These are phyloP conservation scores for Tulasnella sp. DNA, from an alignment of 768 basidiomycete species.

Conservation along the genomic window DNA sequence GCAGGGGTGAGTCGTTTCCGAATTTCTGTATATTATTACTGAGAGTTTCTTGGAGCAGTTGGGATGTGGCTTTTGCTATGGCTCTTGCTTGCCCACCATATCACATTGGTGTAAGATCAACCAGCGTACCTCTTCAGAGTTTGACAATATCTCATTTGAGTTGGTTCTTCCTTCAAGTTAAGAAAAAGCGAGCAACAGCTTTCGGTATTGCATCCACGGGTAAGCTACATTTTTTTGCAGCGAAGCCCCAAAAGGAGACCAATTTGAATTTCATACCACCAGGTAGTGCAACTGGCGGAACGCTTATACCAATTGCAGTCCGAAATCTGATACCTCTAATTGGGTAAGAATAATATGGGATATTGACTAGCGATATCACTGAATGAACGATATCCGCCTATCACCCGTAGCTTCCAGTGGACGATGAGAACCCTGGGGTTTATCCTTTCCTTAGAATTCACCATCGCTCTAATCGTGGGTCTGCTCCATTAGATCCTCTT, in stretches of 20 bases:
- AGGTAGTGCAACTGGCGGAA: conserved; percentile 12
- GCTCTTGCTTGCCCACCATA: conserved; percentile 44
- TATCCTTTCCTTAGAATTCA: conserved; percentile 40
- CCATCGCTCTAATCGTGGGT: conserved; percentile 41
- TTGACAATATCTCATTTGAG: no score
- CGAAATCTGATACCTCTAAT: conserved; percentile 18
- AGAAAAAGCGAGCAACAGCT: conserved; percentile 40
- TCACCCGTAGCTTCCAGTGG: conserved; percentile 50
- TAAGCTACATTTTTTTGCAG: no score
- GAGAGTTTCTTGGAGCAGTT: conserved; percentile 21
- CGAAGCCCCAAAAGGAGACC: no score
- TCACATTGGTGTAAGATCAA: conserved; percentile 80
- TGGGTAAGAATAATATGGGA: conserved; percentile 5
- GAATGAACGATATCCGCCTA: not conserved
- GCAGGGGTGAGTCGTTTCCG: conserved; percentile 39
- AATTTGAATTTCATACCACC: no score
- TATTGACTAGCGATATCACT: not conserved
- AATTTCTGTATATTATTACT: not conserved
- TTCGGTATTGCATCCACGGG: conserved; percentile 53
- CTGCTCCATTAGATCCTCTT: not conserved
- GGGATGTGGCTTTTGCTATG: conserved; percentile 46
- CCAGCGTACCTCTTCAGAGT: no score
- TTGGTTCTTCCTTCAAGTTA: no score
- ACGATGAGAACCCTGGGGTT: conserved; percentile 60
- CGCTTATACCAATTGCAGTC: conserved; percentile 17